Conservation (phyloP, 1,139 yeast genomes). For the Suhomyces maxii region DNA sequence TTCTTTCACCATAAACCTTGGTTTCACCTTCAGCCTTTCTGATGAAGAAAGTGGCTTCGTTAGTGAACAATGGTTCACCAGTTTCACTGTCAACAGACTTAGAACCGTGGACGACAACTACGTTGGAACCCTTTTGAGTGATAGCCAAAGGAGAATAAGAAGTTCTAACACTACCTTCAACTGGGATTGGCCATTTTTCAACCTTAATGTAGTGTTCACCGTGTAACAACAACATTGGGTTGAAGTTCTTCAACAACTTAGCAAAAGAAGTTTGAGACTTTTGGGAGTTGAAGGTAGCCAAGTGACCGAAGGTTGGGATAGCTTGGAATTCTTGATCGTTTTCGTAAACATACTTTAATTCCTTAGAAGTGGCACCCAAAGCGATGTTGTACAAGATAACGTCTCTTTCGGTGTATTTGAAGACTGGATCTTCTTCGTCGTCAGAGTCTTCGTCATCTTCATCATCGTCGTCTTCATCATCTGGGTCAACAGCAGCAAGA, state of each 20-base stretch:
- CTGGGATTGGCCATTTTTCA: slow-evolving; percentile 78
- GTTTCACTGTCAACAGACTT: slow-evolving; percentile 68
- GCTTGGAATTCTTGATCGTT: slow-evolving; percentile 77
- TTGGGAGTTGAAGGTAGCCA: slow-evolving; percentile 62
- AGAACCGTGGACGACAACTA: slow-evolving; percentile 75
- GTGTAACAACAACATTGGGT: slow-evolving; percentile 85
- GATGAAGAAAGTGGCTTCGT: slow-evolving; percentile 83
- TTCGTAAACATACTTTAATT: slow-evolving; percentile 81
- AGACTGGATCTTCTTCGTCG: slow-evolving; percentile 49
- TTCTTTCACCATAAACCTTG: slow-evolving; percentile 47
- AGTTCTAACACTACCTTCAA: slow-evolving; percentile 63
- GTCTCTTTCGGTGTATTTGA: slow-evolving; percentile 63
- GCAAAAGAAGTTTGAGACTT: slow-evolving; percentile 54
- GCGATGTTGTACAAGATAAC: slow-evolving; percentile 86
- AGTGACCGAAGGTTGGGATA: slow-evolving; percentile 90
- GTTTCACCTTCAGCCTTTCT: slow-evolving; percentile 79
- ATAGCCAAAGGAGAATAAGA: slow-evolving; percentile 68
- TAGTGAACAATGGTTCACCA: slow-evolving; percentile 71
- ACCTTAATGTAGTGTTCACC: slow-evolving; percentile 93
- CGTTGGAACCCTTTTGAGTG: slow-evolving; percentile 86
- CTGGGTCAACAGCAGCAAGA: slow-evolving; percentile 62
- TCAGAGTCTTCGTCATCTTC: slow-evolving; percentile 53
- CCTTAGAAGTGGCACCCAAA: slow-evolving; percentile 79
- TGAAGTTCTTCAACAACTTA: slow-evolving; percentile 72
- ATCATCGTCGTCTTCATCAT: slow-evolving; percentile 49